Conservation (phyloP, 805 yeast genomes). For the Tetrapisispora fleetii region DNA sequence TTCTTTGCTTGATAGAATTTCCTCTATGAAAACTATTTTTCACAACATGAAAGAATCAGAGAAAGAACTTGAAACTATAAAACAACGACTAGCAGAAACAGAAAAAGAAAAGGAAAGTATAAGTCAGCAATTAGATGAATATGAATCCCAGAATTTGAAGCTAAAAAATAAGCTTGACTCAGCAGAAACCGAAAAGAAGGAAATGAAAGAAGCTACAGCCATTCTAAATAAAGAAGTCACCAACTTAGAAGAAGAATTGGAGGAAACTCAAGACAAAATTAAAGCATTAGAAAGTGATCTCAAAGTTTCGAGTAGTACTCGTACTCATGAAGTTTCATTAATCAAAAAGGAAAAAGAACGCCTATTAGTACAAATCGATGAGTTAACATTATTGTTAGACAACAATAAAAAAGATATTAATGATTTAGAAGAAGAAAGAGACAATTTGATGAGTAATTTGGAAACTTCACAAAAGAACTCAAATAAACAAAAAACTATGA, state of each 20-base stretch:
- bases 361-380: conserved; percentile 26
- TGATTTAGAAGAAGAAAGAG: conserved; percentile 29
- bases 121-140: conserved; percentile 32
- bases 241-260: conserved; percentile 42
- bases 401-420: conserved; percentile 27
- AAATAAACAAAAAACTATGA: conserved; percentile 27
- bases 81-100: conserved; percentile 41
- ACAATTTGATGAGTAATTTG: conserved; percentile 28
- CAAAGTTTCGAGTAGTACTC: conserved; percentile 31
- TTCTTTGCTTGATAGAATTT: conserved; percentile 47
- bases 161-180: conserved; percentile 29
- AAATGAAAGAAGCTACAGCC: conserved; percentile 26
- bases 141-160: conserved; percentile 34
- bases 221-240: conserved; percentile 35
- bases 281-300: conserved; percentile 32
- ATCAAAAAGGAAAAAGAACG: conserved; percentile 12
- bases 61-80: conserved; percentile 46
- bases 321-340: conserved; percentile 27
- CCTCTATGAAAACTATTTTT: conserved; percentile 67
- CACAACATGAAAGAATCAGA: conserved; percentile 65
- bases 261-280: conserved; percentile 40
- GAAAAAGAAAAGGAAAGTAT: conserved; percentile 33
- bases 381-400: conserved; percentile 31
- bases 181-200: conserved; percentile 27
- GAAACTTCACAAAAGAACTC: conserved; percentile 8